A percentile compares a stretch with the other conserved stretches of the same genome.
Evolutionary conservation across 257 asterid species (phyloP).

Genomic region (Ilex asprella): DNA sequence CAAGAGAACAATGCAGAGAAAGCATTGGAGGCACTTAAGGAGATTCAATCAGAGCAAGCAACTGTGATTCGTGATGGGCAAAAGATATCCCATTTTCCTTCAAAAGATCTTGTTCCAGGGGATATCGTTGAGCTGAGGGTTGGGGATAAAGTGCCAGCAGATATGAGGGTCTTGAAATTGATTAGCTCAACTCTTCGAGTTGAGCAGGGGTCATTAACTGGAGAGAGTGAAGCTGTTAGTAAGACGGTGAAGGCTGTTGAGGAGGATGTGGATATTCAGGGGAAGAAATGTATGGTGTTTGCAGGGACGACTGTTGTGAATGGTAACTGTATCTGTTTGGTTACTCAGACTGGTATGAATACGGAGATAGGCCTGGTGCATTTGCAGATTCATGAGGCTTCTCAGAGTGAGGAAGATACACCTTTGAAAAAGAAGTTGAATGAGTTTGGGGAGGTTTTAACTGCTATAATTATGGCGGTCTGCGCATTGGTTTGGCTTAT

Average conservation of each 20-base stretch:
- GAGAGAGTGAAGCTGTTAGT: conserved; percentile 96
- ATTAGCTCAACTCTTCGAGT: conserved; percentile 85
- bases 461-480: conserved; percentile 78
- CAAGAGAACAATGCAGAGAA: conserved; percentile 99
- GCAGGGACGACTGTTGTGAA: conserved; percentile 98
- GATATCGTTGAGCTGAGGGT: conserved; percentile 95
- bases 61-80: conserved; percentile 72
- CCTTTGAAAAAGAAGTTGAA: conserved; percentile 96
- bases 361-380: conserved; percentile 96
- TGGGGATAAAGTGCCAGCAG: conserved; percentile 97
- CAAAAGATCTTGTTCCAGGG: conserved; percentile 95
- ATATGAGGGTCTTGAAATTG: conserved; percentile 86
- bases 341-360: conserved; percentile 82
- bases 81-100: conserved; percentile 57
- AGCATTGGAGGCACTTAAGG: conserved; percentile 95
- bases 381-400: conserved; percentile 88
- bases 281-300: conserved; percentile 94
- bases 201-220: conserved; percentile 96
- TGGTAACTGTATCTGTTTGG: conserved; percentile 84
- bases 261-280: conserved; percentile 92
- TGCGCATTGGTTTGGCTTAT: conserved; percentile 93
- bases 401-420: conserved; percentile 87
- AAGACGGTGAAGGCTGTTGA: conserved; percentile 77
- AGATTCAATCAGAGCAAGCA: conserved; percentile 94
- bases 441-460: conserved; percentile 90